Evolutionary conservation across 495 filamentous ascomycete genomes (phyloP).

Genomic region (Penicillium arizonense): DNA sequence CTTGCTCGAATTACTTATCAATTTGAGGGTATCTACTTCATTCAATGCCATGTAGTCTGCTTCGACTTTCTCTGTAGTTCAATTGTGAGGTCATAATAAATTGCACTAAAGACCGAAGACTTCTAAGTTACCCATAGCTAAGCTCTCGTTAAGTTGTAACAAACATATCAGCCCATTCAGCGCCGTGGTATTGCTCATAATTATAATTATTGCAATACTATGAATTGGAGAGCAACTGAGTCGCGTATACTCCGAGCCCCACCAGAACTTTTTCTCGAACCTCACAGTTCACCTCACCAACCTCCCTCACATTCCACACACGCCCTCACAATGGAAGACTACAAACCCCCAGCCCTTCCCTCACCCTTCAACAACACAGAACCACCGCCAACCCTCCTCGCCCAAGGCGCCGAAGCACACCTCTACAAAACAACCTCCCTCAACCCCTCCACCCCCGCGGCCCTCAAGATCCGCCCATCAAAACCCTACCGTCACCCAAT

Average conservation of each 20-base stretch:
- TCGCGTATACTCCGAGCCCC: conserved; percentile 7
- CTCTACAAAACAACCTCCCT: conserved; percentile 88
- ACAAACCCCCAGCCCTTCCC: conserved; percentile 56
- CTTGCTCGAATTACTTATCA: too few relatives aligned
- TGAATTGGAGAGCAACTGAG: too few relatives aligned
- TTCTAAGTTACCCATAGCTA: too few relatives aligned
- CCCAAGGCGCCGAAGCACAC: conserved; percentile 93
- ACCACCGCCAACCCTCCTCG: conserved; percentile 60
- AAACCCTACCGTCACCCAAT: conserved; percentile 91
- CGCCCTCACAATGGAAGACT: conserved; percentile 19
- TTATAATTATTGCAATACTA: too few relatives aligned
- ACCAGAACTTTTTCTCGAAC: conserved; percentile 6
- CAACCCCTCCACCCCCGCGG: conserved; percentile 61
- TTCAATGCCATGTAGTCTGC: too few relatives aligned
- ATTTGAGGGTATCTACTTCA: too few relatives aligned
- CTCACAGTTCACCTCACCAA: background rate
- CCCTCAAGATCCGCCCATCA: conserved; percentile 88
- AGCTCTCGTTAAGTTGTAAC: too few relatives aligned
- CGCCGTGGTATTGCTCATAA: too few relatives aligned
- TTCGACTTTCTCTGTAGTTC: too few relatives aligned
- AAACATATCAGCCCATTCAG: too few relatives aligned
- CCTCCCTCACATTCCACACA: background rate
- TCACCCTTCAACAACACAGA: conserved; percentile 59
- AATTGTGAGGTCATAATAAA: too few relatives aligned
- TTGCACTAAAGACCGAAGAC: too few relatives aligned